Base-by-base conservation (phyloP, 495 filamentous ascomycete genomes). In the Mytilinidion resinicola region DNA sequence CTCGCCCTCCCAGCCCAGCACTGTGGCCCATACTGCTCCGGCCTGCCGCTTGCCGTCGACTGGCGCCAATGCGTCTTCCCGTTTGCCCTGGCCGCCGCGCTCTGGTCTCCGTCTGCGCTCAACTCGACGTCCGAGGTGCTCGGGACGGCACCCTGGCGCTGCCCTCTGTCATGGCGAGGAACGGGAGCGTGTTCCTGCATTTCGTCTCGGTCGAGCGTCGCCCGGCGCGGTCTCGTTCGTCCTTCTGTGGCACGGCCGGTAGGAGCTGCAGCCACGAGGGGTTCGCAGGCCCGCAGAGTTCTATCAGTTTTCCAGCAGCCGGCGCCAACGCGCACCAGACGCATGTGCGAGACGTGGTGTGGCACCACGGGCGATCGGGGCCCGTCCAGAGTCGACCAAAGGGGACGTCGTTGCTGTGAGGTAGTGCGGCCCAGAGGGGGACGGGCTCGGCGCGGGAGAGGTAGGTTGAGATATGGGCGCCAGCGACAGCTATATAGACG, bases 381-480 rank as follows among this genome's bases (percentile, higher is more conserved):
- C 39, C 42, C 30, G 37, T 14, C 44, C 39, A 39, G 55, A 59
- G 51, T 30, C 25, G 25, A 30, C 25, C 6, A 30, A 30, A 30
- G 25, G 25, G 25, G 25, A 30, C 25, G 25, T 30, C 25, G 25
- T 30, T 30, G 25, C 25, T 30, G 25, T 30, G 25, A 30, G 25
- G 25, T 30, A 3, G 25, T 6, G 25, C 52, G 50, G 50, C 25
- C 50, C 30, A 33, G 39, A 20, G n/a, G 11, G 48, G 48, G 35
- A 15, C 42, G 17, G 19, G 25, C 21, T 42, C 52, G 46, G 36
- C 53, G 43, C 11, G 36, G 57, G 46, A 44, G 36, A 17, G 19
- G 50, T 20, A 38, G 51, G 51, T 33, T 59, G 52, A 59, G 59
- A 65, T 59, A 65, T 65, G 63, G 63, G 59, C 63, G 46, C 59